Evolutionary conservation across 2,329 filamentous ascomycete genomes (phyloP), one percentile per base, ranked within the genome.

Genomic region (Daldinia sp.): DNA sequence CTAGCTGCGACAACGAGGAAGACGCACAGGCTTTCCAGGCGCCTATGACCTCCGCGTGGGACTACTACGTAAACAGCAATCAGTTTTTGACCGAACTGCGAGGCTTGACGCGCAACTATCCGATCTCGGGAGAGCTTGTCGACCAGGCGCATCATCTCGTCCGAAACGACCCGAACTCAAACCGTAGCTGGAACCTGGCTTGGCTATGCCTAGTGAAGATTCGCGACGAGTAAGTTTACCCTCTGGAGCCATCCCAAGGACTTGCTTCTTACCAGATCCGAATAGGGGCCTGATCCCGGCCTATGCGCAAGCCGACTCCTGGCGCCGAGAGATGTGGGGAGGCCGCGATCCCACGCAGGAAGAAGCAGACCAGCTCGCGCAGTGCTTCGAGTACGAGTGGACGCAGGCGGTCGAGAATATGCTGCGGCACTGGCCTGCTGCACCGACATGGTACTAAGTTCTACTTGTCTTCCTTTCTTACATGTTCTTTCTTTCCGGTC

Each of bases 141-240:
- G 82, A 85, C 50, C 88, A 91, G 71, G 90, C 90, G 0, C 88
- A 89, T 70, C 76, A 79, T 57, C 80, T 87, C 19, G 90, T 93
- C 2, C 81, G 83, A 56, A 79, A 78, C 25, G 90, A 92, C 65
- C 88, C 88, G 0, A 78, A 82, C 15, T 90, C 87, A 66, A 87
- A 87, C 69, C 83, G 87, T 21, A 92, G 89, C 73, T 93, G 90
- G 90, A 93, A 93, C 72, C 81, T 90, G 69, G 90, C 88, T 39
- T 93, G 90, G 90, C 78, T 93, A 45, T 87, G 90, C 29, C 77
- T 93, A 8, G 78, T 78, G 39, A 91, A 91, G 75, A 87, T 92
- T 51, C 80, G 82, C 19, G 84, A 86, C 58, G 87, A 89, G 87
- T 89, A 78, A 75, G 85, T 80, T 25, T n/a, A 19, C 10, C 6